Evolutionary conservation across 495 filamentous ascomycete species (phyloP), one percentile per base, ranked within the genome.

Genomic region (Xylaria telfairii): DNA sequence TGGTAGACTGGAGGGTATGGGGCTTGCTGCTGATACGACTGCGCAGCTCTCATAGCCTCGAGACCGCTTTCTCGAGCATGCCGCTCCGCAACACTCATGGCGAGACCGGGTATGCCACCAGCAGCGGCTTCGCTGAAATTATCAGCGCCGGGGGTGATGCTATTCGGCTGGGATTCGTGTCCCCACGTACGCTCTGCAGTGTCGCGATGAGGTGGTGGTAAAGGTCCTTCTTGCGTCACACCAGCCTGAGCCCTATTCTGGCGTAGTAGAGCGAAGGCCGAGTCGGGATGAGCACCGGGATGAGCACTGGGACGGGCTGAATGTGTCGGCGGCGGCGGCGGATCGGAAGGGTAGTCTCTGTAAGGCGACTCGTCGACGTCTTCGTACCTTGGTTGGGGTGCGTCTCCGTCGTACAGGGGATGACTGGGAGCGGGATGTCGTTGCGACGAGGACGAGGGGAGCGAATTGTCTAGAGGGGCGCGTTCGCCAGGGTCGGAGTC

Each of bases 81-180:
- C 37, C 85, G 86, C 66, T 92, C 92, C 6, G 92, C 92, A 68
- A 94, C 88, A 60, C 87, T 92, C 72, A 90, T 82, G 59, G 93
- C 92, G 67, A 95, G 90, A 32, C 91, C 92, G 21, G 91, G 87
- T 77, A 95, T 91, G 32, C 92, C 93, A 65, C 92, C 93, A 57
- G 86, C 87, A 15, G 92, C 92, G 51, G 84, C 79, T 32, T 90
- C 87, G 56, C 92, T 88, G 65, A 93, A 87, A 75, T 95, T 94
- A 79, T 94, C 92, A 46, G 88, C 86, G 12, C 91, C 92, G 5
- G 92, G 92, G 8, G 92, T 93, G 51, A 89, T 85, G 57, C 83
- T 90, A 61, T 84, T 87, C 69, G 82, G 82, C 57, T 83, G 83
- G 10, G 80, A 47, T 46, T 71, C 74, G 32, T 69, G 78, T 17